phyloP scores from a whole-genome alignment of 1,284 basidiomycete genomes.

The Ustilago sp. region DNA sequence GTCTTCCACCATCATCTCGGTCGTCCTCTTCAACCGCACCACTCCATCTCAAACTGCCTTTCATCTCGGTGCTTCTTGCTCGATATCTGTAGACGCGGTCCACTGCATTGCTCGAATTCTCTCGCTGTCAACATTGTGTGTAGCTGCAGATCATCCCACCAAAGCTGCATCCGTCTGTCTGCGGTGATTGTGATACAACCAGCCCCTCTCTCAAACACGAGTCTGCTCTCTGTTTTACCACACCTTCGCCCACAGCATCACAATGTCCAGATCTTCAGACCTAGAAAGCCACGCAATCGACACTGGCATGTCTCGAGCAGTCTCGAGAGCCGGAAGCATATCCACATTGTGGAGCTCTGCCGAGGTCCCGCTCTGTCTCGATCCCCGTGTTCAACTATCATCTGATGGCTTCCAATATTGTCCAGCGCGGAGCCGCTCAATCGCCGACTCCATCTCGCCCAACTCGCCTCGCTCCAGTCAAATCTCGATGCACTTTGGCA shows the following conservation, averaged over 20 bases:
- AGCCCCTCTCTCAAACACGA: background rate
- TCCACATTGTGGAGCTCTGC: constrained; percentile 62
- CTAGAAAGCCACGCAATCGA: constrained; percentile 31
- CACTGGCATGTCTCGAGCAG: constrained; percentile 28
- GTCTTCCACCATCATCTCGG: background rate
- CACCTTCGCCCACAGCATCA: background rate
- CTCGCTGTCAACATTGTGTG: background rate
- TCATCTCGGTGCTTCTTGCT: background rate
- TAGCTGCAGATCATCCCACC: background rate
- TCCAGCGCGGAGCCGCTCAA: constrained; percentile 3
- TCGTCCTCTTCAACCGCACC: background rate
- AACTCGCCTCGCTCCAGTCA: constrained; percentile 29
- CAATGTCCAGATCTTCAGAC: constrained; percentile 19
- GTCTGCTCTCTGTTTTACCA: background rate
- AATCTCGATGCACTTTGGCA: constrained; percentile 33
- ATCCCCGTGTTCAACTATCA: constrained; percentile 28
- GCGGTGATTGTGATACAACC: background rate
- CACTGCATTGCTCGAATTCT: background rate
- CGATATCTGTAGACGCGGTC: background rate
- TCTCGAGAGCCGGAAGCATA: constrained; percentile 51
- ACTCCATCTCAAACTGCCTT: background rate
- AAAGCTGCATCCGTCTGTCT: background rate
- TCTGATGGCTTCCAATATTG: constrained; percentile 9
- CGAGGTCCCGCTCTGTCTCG: constrained; percentile 60
- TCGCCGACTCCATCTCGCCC: constrained; percentile 22